A percentile compares a stretch with the other conserved stretches of the same genome.
phyloP scores from a whole-genome alignment of 1,284 basidiomycete species.

The Ustilago curta region DNA sequence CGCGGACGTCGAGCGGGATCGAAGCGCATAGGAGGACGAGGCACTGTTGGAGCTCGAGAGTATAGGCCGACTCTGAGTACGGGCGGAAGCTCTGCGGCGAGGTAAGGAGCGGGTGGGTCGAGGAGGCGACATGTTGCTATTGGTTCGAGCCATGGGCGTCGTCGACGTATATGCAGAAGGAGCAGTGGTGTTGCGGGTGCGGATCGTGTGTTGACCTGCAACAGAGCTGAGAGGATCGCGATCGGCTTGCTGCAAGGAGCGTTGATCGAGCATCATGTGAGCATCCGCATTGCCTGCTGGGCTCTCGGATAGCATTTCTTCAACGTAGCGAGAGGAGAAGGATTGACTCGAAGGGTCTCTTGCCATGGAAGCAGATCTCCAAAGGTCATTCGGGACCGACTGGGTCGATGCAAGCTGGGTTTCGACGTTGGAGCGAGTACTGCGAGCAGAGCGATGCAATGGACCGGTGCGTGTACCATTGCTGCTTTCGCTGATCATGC shows the following conservation, averaged over 20 bases:
- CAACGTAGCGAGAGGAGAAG: constrained; percentile 14
- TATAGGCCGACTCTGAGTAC: constrained; percentile 33
- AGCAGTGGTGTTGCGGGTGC: constrained; percentile 7
- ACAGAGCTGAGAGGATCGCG: not conserved
- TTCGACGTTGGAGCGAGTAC: constrained; percentile 13
- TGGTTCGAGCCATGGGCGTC: constrained; percentile 14
- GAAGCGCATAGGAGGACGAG: constrained; percentile 31
- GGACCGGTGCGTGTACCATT: constrained; percentile 2
- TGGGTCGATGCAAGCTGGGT: constrained; percentile 1
- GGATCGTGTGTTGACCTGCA: constrained; percentile 1
- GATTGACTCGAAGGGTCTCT: constrained; percentile 3
- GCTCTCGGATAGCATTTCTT: not conserved
- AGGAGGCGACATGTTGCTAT: constrained; percentile 49
- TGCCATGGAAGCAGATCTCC: constrained; percentile 10
- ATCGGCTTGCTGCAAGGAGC: constrained; percentile 10
- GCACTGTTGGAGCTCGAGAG: constrained; percentile 35
- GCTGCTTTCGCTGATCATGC: not conserved
- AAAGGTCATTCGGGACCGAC: not conserved
- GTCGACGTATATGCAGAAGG: constrained; percentile 9
- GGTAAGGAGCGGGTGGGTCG: constrained; percentile 41
- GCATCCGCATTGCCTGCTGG: constrained; percentile 2
- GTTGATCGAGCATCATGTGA: not conserved
- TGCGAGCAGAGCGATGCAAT: constrained; percentile 13
- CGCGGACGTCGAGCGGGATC: constrained; percentile 34
- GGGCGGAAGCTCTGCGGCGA: constrained; percentile 37